Base-by-base conservation (phyloP, 208 protist genomes). In the Leishmania braziliensis region DNA sequence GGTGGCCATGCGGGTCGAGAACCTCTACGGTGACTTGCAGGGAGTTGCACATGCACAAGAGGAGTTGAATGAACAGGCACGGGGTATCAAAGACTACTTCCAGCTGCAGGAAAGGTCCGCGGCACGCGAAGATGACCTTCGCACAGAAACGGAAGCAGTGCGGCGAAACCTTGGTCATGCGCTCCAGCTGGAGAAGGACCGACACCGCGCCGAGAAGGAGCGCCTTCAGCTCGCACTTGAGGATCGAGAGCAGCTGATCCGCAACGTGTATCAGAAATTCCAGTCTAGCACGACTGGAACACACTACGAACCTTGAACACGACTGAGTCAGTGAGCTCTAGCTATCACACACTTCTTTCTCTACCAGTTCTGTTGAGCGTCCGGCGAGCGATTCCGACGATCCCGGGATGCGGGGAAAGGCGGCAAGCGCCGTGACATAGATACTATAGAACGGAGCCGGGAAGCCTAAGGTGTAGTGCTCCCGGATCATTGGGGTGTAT, bases 221-320 rank as follows among this genome's bases (percentile, higher is more conserved):
- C 86, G 88, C 14, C 87, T 95, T 46, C 85, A 89, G 58, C 74
- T 82, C 12, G 87, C 91, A 16, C 60, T 97, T 0, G 84, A 90
- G 58, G 94, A 97, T 54, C 86, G 90, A 50, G 94, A 97, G 66
- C 86, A 92, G 75, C 83, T 85, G 10, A 90, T 97, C n/a, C 83
- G 89, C 48, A 86, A 85, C 39, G 78, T 93, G 65, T 94, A 85
- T 74, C 85, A 89, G 74, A 63, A 78, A 39, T 75, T 79, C 39
- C 79, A 79, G 33, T 36, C 56, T 43, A 43, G 39, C 39, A 43
- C 39, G 72, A 36, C 26, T 16, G 9, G 10, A 29, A 2, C 20
- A 73, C 3, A 23, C 10, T 3, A 9, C 69, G 23, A 53, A 0
- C 36, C 69, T 16, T 51, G 20, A 16, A 20, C 26, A 10, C 10